Evolutionary conservation across 352 stramenopile genomes (phyloP), one percentile per base, ranked within the genome.

Genomic region (Phytophthora palmivora): DNA sequence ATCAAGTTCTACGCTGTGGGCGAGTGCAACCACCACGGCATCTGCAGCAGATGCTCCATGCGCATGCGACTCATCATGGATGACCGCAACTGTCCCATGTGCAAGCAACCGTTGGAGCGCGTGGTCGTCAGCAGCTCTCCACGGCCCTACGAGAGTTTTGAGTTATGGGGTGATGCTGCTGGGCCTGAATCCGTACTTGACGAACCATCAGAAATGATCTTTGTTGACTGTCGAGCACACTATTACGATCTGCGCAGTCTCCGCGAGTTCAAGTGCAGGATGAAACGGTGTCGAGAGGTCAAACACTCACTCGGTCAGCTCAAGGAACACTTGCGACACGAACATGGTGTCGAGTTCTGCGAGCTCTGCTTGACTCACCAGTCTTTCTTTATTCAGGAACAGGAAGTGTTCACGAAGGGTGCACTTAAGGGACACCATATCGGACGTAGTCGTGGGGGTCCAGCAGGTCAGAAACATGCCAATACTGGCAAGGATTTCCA

Each of bases 31-130:
- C 86, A 94, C 63, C 67, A 72, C 15, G 86, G 85, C 16, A 91
- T 94, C 56, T 94, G 86, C 67, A 90, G 78, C 70, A 91, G 84
- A 57, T 94, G 86, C 52, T 86, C 82, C 10, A 85, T 92, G 72
- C 80, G 86, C 39, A 92, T 94, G 86, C 80, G 86, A 12, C 63
- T 91, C 50, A 60, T 92, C 24, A 82, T 94, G 78, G 83, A 89
- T 42, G 86, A 94, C 64, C 77, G 73, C 48, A 83, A 78, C 55
- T 94, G 86, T 45, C 82, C 84, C 26, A 92, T 94, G 76, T 94
- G 86, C 70, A 94, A 92, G 61, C 81, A 86, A 26, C 54, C 70
- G 15, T 54, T 91, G 16, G 79, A 87, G 22, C 76, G 75, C 51
- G 82, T 94, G 52, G 76, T 94, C 12, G 83, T 94, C 22, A 87